Conservation (phyloP, 2,329 filamentous ascomycete species). For the Pseudocercospora ulei region DNA sequence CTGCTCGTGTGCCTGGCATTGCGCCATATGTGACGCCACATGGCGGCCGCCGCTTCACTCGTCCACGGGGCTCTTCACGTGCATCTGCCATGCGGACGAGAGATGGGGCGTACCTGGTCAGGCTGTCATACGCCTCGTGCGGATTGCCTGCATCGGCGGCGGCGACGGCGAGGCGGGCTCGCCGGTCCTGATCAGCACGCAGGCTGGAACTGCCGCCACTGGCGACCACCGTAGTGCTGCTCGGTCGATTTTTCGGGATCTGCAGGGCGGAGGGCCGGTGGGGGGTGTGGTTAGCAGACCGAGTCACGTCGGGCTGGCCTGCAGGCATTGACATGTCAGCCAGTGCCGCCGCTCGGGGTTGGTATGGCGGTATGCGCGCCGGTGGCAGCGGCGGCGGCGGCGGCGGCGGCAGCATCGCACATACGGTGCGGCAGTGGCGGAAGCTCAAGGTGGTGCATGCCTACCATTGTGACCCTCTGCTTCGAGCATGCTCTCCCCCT, state of each 20-base stretch:
- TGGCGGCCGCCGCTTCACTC: not conserved
- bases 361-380: no score
- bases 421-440: conserved; percentile 1
- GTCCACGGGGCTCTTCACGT: no score
- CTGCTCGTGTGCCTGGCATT: not conserved
- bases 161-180: conserved; percentile 66
- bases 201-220: conserved; percentile 33
- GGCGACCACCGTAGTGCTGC: conserved; percentile 41
- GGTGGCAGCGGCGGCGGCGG: no score
- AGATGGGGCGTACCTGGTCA: conserved; percentile 56
- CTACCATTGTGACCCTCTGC: conserved; percentile 1
- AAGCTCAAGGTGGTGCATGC: conserved; percentile 2
- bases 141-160: conserved; percentile 65
- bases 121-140: conserved; percentile 54
- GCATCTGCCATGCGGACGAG: no score
- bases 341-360: not conserved
- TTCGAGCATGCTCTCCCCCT: conserved; percentile 4
- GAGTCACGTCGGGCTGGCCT: conserved; percentile 12
- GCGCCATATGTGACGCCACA: not conserved
- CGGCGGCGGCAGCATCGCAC: no score
- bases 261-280: conserved; percentile 22
- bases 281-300: conserved; percentile 11
- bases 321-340: conserved; percentile 8
- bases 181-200: conserved; percentile 43
- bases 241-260: conserved; percentile 44